phyloP scores from a whole-genome alignment of 768 basidiomycete species.

The Boletus subcaerulescens region DNA sequence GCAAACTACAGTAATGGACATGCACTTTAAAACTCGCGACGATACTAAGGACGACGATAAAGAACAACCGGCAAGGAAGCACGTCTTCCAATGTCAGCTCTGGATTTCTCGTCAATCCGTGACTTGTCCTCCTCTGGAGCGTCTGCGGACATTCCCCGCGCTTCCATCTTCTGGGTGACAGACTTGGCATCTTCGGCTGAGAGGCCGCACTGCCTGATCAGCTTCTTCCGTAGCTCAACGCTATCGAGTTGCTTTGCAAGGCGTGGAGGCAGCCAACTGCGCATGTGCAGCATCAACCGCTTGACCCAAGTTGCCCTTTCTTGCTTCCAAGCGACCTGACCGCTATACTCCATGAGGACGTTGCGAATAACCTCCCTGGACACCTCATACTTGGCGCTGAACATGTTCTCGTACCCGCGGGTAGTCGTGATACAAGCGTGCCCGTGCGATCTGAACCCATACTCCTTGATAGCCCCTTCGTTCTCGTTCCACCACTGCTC shows the following conservation, averaged over 20 bases:
- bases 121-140: conserved; percentile 10
- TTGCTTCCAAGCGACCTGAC: conserved; percentile 19
- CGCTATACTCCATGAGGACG: conserved; percentile 18
- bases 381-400: conserved; percentile 31
- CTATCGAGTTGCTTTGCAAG: conserved; percentile 7
- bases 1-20: conserved; percentile 1
- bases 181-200: conserved; percentile 17
- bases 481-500: conserved; percentile 42
- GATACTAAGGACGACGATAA: conserved; percentile 7
- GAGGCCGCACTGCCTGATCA: conserved; percentile 23
- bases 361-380: conserved; percentile 27
- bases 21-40: not conserved
- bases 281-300: conserved; percentile 26
- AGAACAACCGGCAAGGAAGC: conserved; percentile 11
- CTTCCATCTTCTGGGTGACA: conserved; percentile 18
- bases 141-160: conserved; percentile 3
- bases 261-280: conserved; percentile 19
- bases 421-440: conserved; percentile 41
- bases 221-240: conserved; percentile 18
- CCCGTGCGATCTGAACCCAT: conserved; percentile 35
- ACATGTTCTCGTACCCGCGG: conserved; percentile 17
- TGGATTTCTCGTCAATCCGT: conserved; percentile 23
- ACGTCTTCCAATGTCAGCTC: too few species aligned
- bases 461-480: conserved; percentile 28
- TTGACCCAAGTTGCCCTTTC: conserved; percentile 26